A percentile compares a stretch with the other conserved stretches of the same genome.
Conservation (phyloP, 352 stramenopile genomes). For the Pythium inflatum region DNA sequence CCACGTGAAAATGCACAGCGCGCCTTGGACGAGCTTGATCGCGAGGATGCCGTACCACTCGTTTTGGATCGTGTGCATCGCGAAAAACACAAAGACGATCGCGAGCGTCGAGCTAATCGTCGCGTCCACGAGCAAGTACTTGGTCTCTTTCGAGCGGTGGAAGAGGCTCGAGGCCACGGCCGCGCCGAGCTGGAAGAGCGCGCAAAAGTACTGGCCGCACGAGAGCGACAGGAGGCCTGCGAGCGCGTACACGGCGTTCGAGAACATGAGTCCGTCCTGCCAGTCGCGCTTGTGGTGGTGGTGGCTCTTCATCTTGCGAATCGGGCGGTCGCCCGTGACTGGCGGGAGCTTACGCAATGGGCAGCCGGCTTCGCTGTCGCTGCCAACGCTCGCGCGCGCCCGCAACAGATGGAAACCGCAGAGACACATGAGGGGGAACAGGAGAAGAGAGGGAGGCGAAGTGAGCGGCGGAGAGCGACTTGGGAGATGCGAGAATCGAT, state of each 20-base stretch:
- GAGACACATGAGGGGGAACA: slow-evolving; percentile 37
- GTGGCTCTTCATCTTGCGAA: slow-evolving; percentile 44
- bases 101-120: slow-evolving; percentile 74
- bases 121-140: slow-evolving; percentile 79
- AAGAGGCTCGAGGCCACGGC: slow-evolving; percentile 78
- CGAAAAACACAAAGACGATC: slow-evolving; percentile 71
- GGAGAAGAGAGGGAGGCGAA: background rate
- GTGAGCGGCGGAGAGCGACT: slow-evolving; percentile 8
- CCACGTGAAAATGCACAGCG: slow-evolving; percentile 76
- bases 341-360: slow-evolving; percentile 44
- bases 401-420: slow-evolving; percentile 35
- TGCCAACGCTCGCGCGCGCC: slow-evolving; percentile 26
- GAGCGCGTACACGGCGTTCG: slow-evolving; percentile 78
- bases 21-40: slow-evolving; percentile 59
- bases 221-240: slow-evolving; percentile 71
- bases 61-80: slow-evolving; percentile 66
- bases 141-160: slow-evolving; percentile 83
- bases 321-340: slow-evolving; percentile 29
- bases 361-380: slow-evolving; percentile 27
- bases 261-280: slow-evolving; percentile 82
- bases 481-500: slow-evolving; percentile 13
- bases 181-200: slow-evolving; percentile 68
- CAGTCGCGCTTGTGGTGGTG: slow-evolving; percentile 57
- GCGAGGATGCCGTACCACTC: slow-evolving; percentile 79
- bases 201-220: slow-evolving; percentile 76